These are phyloP conservation scores for Adansonia digitata DNA, from an alignment of 345 rosid genomes.

Conservation along the genomic window DNA sequence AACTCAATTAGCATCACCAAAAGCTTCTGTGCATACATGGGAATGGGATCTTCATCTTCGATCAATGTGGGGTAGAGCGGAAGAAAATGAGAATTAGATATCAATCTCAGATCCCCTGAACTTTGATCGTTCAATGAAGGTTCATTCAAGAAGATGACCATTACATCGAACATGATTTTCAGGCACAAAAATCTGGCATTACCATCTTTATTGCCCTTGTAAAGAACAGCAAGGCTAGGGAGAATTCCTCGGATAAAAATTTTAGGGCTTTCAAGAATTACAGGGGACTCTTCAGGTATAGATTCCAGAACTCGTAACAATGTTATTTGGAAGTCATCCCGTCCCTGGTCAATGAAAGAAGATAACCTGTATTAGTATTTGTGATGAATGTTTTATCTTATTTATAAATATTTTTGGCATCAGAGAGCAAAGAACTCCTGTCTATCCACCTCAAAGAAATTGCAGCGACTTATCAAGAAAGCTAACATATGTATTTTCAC, in stretches of 20 bases:
- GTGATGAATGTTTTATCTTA: background rate
- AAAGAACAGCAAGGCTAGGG: constrained; percentile 68
- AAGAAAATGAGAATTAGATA: constrained; percentile 78
- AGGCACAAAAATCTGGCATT: constrained; percentile 91
- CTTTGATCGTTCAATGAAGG: constrained; percentile 44
- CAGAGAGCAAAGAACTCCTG: background rate
- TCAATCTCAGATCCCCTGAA: constrained; percentile 54
- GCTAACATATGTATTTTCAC: background rate
- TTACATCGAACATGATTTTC: constrained; percentile 79
- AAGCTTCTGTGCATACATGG: constrained; percentile 93
- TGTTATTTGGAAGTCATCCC: constrained; percentile 92
- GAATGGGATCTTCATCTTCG: constrained; percentile 97
- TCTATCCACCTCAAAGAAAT: background rate
- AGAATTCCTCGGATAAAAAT: constrained; percentile 62
- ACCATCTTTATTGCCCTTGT: constrained; percentile 91
- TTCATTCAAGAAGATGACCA: constrained; percentile 68
- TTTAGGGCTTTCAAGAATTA: constrained; percentile 51
- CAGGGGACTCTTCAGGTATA: constrained; percentile 60
- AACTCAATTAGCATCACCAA: constrained; percentile 89
- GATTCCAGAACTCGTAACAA: constrained; percentile 82
- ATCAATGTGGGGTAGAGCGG: constrained; percentile 85
- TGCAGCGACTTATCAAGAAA: background rate
- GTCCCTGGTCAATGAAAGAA: constrained; percentile 49
- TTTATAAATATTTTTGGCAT: background rate
- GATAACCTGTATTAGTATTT: background rate